These are phyloP conservation scores for Populus ilicifolia DNA, from an alignment of 345 rosid genomes.

Conservation along the genomic window DNA sequence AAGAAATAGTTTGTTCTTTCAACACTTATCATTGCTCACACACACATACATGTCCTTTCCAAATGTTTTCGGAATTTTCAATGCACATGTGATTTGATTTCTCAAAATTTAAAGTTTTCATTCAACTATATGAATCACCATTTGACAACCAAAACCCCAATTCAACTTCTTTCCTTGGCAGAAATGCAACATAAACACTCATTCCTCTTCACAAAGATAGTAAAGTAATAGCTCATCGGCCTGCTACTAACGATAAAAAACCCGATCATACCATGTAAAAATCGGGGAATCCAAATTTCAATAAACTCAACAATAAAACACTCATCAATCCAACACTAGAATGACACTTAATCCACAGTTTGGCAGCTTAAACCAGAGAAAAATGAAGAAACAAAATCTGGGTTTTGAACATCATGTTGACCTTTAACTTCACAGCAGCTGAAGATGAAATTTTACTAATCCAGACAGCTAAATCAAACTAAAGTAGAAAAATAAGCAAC, in stretches of 20 bases:
- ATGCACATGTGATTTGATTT: not conserved
- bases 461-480: not conserved
- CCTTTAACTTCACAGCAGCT: not conserved
- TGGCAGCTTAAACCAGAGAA: not conserved
- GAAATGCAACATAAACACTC: not conserved
- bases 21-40: no score
- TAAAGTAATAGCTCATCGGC: not conserved
- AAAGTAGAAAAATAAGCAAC: not conserved
- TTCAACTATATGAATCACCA: not conserved
- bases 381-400: not conserved
- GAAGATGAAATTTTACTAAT: not conserved
- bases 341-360: not conserved
- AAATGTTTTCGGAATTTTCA: no score
- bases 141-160: not conserved
- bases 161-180: not conserved
- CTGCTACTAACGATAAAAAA: not conserved
- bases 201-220: not conserved
- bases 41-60: no score
- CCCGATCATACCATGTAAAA: not conserved
- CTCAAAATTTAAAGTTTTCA: no score
- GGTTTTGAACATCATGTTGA: not conserved
- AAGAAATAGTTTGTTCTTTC: no score
- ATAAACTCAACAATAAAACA: not conserved
- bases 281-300: not conserved
- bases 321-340: not conserved